Conservation (phyloP, 2,329 filamentous ascomycete species). For the Claviceps pazoutovae region DNA sequence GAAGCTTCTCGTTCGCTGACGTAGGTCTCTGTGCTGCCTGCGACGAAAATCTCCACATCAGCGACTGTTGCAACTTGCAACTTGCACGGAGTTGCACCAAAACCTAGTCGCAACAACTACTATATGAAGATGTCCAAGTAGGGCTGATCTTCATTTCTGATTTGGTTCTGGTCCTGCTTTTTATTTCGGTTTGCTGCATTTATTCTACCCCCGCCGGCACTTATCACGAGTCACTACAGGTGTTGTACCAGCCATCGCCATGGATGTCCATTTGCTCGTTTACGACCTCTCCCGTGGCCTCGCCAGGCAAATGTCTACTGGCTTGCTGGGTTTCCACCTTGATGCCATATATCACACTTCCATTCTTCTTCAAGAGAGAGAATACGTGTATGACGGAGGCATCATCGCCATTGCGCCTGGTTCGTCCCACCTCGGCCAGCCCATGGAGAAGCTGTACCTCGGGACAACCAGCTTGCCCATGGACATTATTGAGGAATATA, state of each 20-base stretch:
- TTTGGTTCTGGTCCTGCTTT: no score
- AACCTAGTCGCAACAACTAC: neutral
- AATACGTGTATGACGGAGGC: conserved; percentile 83
- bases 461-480: conserved; percentile 66
- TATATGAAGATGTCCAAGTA: neutral
- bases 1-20: conserved; percentile 1
- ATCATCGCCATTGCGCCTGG: conserved; percentile 73
- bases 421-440: conserved; percentile 71
- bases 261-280: conserved; percentile 66
- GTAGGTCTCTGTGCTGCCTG: neutral
- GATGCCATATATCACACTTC: conserved; percentile 95
- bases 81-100: neutral
- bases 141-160: neutral
- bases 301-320: conserved; percentile 40
- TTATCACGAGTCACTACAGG: no score
- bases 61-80: neutral
- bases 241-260: conserved; percentile 17
- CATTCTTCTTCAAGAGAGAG: conserved; percentile 67
- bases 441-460: conserved; percentile 61
- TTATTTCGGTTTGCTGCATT: neutral
- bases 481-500: conserved; percentile 73
- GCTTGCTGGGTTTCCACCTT: conserved; percentile 45
- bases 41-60: neutral
- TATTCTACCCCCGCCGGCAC: no score
- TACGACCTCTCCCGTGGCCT: conserved; percentile 62